These are phyloP conservation scores for Sphagnum contortum DNA, from an alignment of 225 moss, liverwort and hornwort genomes.

Conservation along the genomic window DNA sequence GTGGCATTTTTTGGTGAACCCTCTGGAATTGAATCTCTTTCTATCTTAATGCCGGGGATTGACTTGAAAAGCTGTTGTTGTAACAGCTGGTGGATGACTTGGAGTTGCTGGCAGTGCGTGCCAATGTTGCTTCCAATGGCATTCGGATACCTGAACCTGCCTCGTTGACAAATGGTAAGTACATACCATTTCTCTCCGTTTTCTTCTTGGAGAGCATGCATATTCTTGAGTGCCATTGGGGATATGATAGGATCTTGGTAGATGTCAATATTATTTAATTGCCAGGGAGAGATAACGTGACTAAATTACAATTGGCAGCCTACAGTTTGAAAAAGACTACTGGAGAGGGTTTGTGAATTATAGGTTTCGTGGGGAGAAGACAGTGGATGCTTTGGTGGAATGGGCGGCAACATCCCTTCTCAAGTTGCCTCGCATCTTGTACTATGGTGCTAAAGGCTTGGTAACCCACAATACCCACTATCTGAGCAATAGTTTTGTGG, in stretches of 20 bases:
- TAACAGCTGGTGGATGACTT: slow-evolving; percentile 88
- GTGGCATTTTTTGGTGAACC: too few species aligned
- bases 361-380: slow-evolving; percentile 24
- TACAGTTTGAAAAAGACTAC: too few species aligned
- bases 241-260: too few species aligned
- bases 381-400: slow-evolving; percentile 35
- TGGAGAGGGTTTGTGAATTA: too few species aligned
- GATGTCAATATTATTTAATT: too few species aligned
- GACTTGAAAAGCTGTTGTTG: background rate
- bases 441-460: slow-evolving; percentile 29
- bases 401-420: slow-evolving; percentile 54
- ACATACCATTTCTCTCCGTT: background rate
- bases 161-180: slow-evolving; percentile 44
- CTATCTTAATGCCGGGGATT: too few species aligned
- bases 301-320: too few species aligned
- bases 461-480: too few species aligned
- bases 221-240: background rate
- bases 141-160: slow-evolving; percentile 60
- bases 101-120: slow-evolving; percentile 80
- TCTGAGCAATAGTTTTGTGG: too few species aligned
- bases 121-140: slow-evolving; percentile 60
- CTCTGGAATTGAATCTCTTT: too few species aligned
- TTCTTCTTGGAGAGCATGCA: background rate
- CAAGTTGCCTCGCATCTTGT: slow-evolving; percentile 55
- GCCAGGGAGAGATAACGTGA: too few species aligned